Evolutionary conservation across 495 filamentous ascomycete genomes (phyloP).

Genomic region (Neurospora sp.): DNA sequence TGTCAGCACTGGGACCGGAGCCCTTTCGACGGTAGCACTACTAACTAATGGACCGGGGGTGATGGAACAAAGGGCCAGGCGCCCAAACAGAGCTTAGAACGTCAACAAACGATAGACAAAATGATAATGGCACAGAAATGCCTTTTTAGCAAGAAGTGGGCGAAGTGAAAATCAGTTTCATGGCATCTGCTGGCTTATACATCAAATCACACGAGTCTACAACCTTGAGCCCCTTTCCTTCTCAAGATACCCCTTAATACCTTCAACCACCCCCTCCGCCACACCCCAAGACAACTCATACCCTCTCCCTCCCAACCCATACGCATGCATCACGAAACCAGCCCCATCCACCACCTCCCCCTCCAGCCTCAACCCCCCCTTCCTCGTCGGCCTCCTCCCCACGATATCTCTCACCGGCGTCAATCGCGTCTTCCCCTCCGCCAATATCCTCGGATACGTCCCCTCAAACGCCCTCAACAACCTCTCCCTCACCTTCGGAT

Average conservation of each 20-base stretch:
- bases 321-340: conserved; percentile 47
- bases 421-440: conserved; percentile 13
- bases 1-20: not conserved
- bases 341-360: conserved; percentile 24
- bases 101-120: not conserved
- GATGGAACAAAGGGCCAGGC: not conserved
- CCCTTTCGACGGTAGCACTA: not conserved
- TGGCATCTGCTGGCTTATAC: not conserved
- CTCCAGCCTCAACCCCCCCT: conserved; percentile 34
- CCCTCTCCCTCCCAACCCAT: conserved; percentile 52
- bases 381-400: conserved; percentile 25
- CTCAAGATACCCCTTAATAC: conserved; percentile 18
- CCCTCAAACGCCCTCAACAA: conserved; percentile 33
- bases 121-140: not conserved
- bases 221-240: conserved; percentile 1
- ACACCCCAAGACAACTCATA: conserved; percentile 43
- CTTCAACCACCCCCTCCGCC: conserved; percentile 27
- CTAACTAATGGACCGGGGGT: not conserved
- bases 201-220: not conserved
- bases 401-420: conserved; percentile 35
- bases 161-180: not conserved
- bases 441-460: conserved; percentile 30
- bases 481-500: conserved; percentile 31
- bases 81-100: not conserved
- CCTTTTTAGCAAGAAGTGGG: not conserved